Conservation (phyloP, 106 monocot genomes). For the Dendrobium nobile region DNA sequence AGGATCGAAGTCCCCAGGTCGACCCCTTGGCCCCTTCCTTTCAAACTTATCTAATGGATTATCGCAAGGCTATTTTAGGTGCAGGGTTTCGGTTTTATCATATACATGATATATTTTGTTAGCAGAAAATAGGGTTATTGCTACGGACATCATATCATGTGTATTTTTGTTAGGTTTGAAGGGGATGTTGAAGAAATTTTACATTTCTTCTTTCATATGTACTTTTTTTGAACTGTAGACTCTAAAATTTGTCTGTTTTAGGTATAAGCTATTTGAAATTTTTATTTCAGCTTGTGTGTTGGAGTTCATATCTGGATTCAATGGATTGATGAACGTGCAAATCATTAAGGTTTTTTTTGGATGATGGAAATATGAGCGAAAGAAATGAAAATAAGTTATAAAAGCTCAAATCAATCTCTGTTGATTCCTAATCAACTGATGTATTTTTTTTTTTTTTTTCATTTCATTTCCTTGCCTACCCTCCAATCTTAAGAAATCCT, state of each 20-base stretch:
- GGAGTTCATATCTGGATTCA: background rate
- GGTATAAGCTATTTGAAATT: background rate
- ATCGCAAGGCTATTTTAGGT: background rate
- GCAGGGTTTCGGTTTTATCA: background rate
- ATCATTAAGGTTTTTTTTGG: background rate
- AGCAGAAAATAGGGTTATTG: background rate
- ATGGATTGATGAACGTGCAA: background rate
- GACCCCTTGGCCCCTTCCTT: constrained; percentile 96
- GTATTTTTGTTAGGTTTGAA: background rate
- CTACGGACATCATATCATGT: background rate
- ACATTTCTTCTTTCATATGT: background rate
- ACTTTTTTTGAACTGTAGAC: background rate
- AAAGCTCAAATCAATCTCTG: background rate
- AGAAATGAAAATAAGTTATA: background rate
- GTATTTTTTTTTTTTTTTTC: background rate
- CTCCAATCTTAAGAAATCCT: background rate
- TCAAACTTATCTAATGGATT: constrained; percentile 70
- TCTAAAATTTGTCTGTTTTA: background rate
- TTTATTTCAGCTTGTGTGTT: background rate
- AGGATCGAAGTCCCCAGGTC: constrained; percentile 81
- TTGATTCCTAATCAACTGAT: background rate
- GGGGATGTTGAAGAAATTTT: background rate
- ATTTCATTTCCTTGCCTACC: background rate
- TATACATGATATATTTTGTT: background rate
- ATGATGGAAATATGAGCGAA: background rate